Conservation (phyloP, 495 filamentous ascomycete genomes). For the Aspergillus carlsbadensis region DNA sequence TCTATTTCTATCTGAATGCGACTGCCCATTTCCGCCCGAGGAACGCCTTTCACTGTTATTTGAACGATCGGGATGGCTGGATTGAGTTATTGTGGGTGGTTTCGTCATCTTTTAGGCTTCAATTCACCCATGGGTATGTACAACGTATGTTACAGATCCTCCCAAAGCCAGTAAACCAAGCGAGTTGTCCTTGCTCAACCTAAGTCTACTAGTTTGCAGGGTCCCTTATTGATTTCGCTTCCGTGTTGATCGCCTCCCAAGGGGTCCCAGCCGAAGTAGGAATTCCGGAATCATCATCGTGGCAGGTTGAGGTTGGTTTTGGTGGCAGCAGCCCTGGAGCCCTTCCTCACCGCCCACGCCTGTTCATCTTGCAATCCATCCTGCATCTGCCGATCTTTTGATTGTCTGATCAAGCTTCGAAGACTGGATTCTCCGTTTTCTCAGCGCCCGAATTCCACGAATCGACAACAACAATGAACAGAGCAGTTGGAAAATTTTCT, state of each 20-base stretch:
- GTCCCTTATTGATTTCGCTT: too few relatives aligned
- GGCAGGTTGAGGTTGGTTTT: conserved; percentile 9
- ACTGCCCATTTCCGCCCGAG: too few relatives aligned
- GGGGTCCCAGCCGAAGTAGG: conserved; percentile 1
- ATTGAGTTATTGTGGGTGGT: conserved; percentile 1
- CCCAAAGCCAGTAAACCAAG: not conserved
- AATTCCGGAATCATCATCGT: not conserved
- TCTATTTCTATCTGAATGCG: not conserved
- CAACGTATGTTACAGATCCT: not conserved
- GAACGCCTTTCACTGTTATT: conserved; percentile 19
- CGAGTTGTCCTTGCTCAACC: not conserved
- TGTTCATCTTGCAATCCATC: not conserved
- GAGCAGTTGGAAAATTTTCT: conserved; percentile 42
- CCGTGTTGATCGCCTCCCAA: not conserved
- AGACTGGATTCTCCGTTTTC: not conserved
- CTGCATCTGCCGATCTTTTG: not conserved
- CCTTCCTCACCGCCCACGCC: conserved; percentile 21
- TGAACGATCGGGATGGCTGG: not conserved
- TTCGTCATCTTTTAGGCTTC: conserved; percentile 20
- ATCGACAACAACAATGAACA: conserved; percentile 36
- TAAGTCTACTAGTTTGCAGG: not conserved
- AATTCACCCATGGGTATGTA: conserved; percentile 5
- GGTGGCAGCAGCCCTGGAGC: conserved; percentile 6
- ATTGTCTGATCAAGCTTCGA: not conserved
- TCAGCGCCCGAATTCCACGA: too few relatives aligned